These are phyloP conservation scores for Leptodermis oblonga DNA, from an alignment of 257 asterid species.

Conservation along the genomic window DNA sequence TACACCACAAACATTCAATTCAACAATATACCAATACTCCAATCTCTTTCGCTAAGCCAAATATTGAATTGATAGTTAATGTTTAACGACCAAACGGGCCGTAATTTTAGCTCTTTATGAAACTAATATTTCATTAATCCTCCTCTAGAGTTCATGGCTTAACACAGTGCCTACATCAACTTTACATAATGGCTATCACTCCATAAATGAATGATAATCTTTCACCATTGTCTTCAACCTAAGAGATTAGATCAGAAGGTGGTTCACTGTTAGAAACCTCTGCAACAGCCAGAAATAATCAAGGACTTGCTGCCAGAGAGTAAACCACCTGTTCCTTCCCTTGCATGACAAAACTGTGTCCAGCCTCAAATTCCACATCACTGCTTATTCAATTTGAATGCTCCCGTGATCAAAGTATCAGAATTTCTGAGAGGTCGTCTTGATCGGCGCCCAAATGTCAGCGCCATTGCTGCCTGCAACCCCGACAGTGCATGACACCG, in stretches of 20 bases:
- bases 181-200: slow-evolving; percentile 12
- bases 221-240: slow-evolving; percentile 7
- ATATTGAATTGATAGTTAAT: too few species aligned
- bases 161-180: slow-evolving; percentile 12
- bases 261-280: slow-evolving; percentile 13
- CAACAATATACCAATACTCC: too few species aligned
- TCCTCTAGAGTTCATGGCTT: slow-evolving; percentile 13
- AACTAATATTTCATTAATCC: slow-evolving; percentile 5
- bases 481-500: slow-evolving; percentile 52
- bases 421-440: slow-evolving; percentile 32
- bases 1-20: too few species aligned
- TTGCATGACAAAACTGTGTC: slow-evolving; percentile 7
- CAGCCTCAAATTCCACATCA: not conserved
- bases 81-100: too few species aligned
- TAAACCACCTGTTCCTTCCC: not conserved
- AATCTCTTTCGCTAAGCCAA: too few species aligned
- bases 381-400: slow-evolving; percentile 5
- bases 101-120: too few species aligned
- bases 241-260: slow-evolving; percentile 8
- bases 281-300: slow-evolving; percentile 10
- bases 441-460: slow-evolving; percentile 92
- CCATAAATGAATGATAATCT: not conserved
- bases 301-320: slow-evolving; percentile 7
- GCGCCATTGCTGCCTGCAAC: slow-evolving; percentile 86
- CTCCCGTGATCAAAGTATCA: slow-evolving; percentile 20